A percentile compares a stretch with the other conserved stretches of the same genome.
These are phyloP conservation scores for Silene coronaria DNA, from an alignment of 179 eudicot species.

Conservation along the genomic window DNA sequence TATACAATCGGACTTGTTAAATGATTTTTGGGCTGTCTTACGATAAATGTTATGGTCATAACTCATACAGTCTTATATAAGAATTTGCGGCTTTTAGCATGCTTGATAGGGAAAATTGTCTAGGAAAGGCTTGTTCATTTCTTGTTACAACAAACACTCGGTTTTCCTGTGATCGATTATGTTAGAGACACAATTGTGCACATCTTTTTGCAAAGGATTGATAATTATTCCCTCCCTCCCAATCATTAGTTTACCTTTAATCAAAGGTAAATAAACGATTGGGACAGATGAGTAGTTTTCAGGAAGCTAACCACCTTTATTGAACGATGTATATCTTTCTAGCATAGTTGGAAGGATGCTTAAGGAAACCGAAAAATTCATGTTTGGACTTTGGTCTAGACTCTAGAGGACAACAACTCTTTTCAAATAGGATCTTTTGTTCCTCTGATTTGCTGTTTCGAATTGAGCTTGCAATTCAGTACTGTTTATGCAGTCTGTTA, in stretches of 20 bases:
- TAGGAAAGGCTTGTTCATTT: not conserved
- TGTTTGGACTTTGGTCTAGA: not conserved
- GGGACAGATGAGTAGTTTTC: too few relatives aligned
- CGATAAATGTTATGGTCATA: too few relatives aligned
- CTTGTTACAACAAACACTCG: too few relatives aligned
- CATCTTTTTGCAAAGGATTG: too few relatives aligned
- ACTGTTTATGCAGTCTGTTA: not conserved
- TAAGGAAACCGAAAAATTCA: not conserved
- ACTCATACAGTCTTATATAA: not conserved
- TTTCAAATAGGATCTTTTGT: not conserved
- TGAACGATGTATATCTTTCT: too few relatives aligned
- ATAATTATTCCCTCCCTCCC: too few relatives aligned
- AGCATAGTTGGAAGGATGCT: not conserved
- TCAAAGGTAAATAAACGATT: too few relatives aligned
- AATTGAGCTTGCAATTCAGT: not conserved
- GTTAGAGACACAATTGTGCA: too few relatives aligned
- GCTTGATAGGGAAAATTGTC: not conserved
- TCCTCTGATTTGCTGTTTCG: not conserved
- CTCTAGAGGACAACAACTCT: not conserved
- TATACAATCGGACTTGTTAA: not conserved
- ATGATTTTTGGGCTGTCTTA: too few relatives aligned
- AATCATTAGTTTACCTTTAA: not conserved
- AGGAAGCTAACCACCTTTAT: too few relatives aligned
- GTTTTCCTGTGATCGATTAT: too few relatives aligned
- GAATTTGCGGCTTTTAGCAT: not conserved